phyloP scores from a whole-genome alignment of 2,329 filamentous ascomycete genomes.

The Nakataea oryzae region DNA sequence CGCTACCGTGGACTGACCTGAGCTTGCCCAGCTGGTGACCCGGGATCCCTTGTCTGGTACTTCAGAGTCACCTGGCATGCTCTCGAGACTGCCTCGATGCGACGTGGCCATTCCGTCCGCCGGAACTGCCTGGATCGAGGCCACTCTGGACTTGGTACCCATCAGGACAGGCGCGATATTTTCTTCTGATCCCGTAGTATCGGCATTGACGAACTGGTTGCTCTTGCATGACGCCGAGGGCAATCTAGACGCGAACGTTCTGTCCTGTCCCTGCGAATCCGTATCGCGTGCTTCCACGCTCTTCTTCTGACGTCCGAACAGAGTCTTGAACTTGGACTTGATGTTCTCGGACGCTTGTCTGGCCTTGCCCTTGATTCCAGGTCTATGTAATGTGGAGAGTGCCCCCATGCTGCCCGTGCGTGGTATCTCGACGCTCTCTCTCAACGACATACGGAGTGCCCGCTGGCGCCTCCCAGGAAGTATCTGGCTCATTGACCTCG shows the following conservation, averaged over 20 bases:
- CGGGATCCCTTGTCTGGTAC: slow-evolving; percentile 45
- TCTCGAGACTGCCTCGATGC: slow-evolving; percentile 44
- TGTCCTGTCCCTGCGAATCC: not conserved
- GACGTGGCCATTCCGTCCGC: slow-evolving; percentile 37
- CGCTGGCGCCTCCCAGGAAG: slow-evolving; percentile 4
- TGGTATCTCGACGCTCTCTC: slow-evolving; percentile 4
- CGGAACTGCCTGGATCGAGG: slow-evolving; percentile 37
- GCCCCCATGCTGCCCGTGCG: slow-evolving; percentile 5
- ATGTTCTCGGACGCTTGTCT: slow-evolving; percentile 53
- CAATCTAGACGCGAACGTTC: not conserved
- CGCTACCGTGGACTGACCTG: slow-evolving; percentile 43
- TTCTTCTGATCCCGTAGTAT: slow-evolving; percentile 1
- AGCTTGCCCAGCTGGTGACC: slow-evolving; percentile 64
- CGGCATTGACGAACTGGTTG: not conserved
- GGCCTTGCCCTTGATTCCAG: slow-evolving; percentile 37
- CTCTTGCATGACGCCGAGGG: not conserved
- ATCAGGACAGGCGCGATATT: slow-evolving; percentile 20
- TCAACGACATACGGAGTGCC: not conserved
- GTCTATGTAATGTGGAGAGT: slow-evolving; percentile 14
- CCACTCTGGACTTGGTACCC: slow-evolving; percentile 35
- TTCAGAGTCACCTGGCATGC: slow-evolving; percentile 27
- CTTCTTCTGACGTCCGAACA: slow-evolving; percentile 7
- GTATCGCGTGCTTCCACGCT: slow-evolving; percentile 5
- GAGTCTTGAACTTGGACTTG: slow-evolving; percentile 49
- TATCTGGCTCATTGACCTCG: slow-evolving; percentile 5